Evolutionary conservation across 2,329 filamentous ascomycete genomes (phyloP).

Genomic region (Cladorrhinum sp.): DNA sequence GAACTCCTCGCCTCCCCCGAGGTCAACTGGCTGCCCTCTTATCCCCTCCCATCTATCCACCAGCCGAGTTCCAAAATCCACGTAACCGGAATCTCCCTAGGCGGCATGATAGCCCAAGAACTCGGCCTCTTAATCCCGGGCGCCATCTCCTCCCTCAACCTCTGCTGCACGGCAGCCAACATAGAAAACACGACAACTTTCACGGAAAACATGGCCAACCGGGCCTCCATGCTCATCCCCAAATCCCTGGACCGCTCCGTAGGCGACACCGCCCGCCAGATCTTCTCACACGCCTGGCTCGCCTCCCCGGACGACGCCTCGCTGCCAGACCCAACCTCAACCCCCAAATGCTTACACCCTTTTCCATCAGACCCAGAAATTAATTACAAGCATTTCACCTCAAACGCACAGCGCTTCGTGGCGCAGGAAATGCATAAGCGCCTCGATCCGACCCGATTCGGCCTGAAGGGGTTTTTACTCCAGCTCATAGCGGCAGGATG

Average conservation of each 20-base stretch:
- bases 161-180: conserved; percentile 60
- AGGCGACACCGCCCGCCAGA: conserved; percentile 57
- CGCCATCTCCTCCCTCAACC: conserved; percentile 53
- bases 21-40: conserved; percentile 59
- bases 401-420: conserved; percentile 77
- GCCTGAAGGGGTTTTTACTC: conserved; percentile 65
- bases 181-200: conserved; percentile 62
- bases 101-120: conserved; percentile 91
- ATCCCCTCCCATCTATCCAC: conserved; percentile 13
- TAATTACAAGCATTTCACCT: conserved; percentile 58
- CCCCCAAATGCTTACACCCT: conserved; percentile 38
- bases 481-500: conserved; percentile 77
- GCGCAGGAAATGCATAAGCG: conserved; percentile 76
- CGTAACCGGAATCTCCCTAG: conserved; percentile 76
- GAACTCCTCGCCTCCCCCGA: conserved; percentile 60
- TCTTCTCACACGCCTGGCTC: conserved; percentile 67
- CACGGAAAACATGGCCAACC: conserved; percentile 60
- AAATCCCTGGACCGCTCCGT: conserved; percentile 67
- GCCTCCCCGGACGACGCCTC: conserved; percentile 54
- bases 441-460: conserved; percentile 57
- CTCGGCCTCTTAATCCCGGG: conserved; percentile 54
- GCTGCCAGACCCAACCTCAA: conserved; percentile 45
- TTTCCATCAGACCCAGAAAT: neutral
- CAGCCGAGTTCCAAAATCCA: conserved; percentile 51
- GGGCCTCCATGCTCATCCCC: conserved; percentile 60